Conservation (phyloP, 352 stramenopile species). For the Globisporangium heterothallicum region DNA sequence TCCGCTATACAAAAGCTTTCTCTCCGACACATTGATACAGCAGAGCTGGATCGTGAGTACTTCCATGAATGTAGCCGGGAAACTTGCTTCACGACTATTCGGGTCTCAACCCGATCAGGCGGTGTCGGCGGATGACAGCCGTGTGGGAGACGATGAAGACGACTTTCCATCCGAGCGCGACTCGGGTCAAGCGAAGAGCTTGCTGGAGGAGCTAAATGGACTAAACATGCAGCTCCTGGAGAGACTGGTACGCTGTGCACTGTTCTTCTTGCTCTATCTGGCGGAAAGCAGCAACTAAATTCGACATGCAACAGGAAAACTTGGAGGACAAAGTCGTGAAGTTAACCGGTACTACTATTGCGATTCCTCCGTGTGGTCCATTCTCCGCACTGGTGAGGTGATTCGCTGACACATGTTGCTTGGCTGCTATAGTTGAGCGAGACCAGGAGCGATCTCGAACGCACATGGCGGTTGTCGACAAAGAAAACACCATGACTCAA, state of each 20-base stretch:
- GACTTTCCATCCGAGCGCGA: slow-evolving; percentile 16
- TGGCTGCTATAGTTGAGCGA: slow-evolving; percentile 44
- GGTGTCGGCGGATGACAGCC: not conserved
- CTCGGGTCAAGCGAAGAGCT: slow-evolving; percentile 48
- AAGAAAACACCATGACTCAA: slow-evolving; percentile 47
- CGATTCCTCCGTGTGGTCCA: too few species aligned
- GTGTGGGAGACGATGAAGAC: slow-evolving; percentile 13
- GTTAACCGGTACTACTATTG: slow-evolving; percentile 62
- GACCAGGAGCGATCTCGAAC: slow-evolving; percentile 69
- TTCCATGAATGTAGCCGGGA: slow-evolving; percentile 54
- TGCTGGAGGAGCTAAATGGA: slow-evolving; percentile 77
- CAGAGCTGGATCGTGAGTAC: slow-evolving; percentile 65
- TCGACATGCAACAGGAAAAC: slow-evolving; percentile 35
- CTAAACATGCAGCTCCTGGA: slow-evolving; percentile 84
- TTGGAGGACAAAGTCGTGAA: slow-evolving; percentile 65
- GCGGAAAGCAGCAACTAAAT: too few species aligned
- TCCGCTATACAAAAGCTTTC: slow-evolving; percentile 29
- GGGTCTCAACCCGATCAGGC: slow-evolving; percentile 29
- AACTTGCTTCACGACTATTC: slow-evolving; percentile 66
- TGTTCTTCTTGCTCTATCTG: too few species aligned
- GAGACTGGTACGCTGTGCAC: slow-evolving; percentile 42
- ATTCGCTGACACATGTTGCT: not conserved
- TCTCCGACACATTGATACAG: slow-evolving; percentile 42
- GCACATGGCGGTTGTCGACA: slow-evolving; percentile 57
- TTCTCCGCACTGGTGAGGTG: too few species aligned